These are phyloP conservation scores for Pseudogymnoascus sp. DNA, from an alignment of 2,329 filamentous ascomycete genomes.

Conservation along the genomic window DNA sequence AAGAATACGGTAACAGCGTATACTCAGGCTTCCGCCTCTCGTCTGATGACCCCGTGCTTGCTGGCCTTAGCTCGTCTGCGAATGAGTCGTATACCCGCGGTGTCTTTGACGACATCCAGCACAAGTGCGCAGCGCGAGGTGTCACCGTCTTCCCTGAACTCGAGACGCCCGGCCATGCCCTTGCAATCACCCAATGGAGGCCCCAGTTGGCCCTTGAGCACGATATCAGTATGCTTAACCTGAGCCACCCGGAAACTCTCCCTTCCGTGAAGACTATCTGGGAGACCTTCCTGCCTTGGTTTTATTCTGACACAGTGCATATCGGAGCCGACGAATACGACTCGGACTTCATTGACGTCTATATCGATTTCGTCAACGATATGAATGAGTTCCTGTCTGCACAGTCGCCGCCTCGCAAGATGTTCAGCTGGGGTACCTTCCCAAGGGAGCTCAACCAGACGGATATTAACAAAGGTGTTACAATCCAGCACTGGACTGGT, in stretches of 20 bases:
- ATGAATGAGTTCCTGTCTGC: constrained; percentile 39
- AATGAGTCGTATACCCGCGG: constrained; percentile 48
- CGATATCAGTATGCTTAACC: constrained; percentile 44
- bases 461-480: constrained; percentile 37
- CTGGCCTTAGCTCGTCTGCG: constrained; percentile 39
- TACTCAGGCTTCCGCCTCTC: constrained; percentile 48
- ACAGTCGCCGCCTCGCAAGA: constrained; percentile 32
- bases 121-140: constrained; percentile 43
- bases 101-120: constrained; percentile 45
- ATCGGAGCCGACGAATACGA: constrained; percentile 50
- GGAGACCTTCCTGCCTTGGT: constrained; percentile 46
- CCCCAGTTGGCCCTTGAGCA: constrained; percentile 41
- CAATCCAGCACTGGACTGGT: constrained; percentile 48
- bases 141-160: constrained; percentile 53
- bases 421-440: constrained; percentile 50
- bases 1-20: constrained; percentile 27
- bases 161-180: constrained; percentile 49
- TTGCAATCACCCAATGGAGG: constrained; percentile 51
- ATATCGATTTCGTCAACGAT: constrained; percentile 45
- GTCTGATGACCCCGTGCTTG: constrained; percentile 39
- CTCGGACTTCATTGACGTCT: constrained; percentile 36
- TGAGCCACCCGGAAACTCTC: constrained; percentile 46
- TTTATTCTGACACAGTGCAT: constrained; percentile 45
- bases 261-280: constrained; percentile 45
- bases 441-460: constrained; percentile 32